These are phyloP conservation scores for Vitis amurensis DNA, from an alignment of 164 flowering plant genomes.

Conservation along the genomic window DNA sequence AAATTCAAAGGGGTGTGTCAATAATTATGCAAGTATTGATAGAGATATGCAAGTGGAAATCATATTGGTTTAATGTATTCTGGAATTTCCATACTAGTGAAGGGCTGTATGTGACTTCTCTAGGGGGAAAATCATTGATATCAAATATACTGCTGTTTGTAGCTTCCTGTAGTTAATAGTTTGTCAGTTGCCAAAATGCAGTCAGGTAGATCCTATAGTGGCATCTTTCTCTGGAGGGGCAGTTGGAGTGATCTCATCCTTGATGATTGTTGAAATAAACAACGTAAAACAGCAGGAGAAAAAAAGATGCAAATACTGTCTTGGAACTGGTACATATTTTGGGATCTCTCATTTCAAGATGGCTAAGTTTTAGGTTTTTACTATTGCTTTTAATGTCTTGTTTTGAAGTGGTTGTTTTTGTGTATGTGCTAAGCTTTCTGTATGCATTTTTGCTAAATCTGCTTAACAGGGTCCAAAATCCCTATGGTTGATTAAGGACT, in stretches of 20 bases:
- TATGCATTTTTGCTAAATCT: too few species aligned
- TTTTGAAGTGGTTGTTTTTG: too few species aligned
- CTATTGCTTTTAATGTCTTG: too few species aligned
- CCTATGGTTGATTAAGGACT: background rate
- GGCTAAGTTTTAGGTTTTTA: too few species aligned
- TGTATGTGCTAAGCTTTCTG: background rate
- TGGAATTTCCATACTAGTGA: too few species aligned
- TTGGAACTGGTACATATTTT: constrained; percentile 75
- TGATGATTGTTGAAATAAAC: constrained; percentile 97
- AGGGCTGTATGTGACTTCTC: background rate
- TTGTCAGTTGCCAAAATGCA: constrained; percentile 31
- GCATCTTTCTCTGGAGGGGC: constrained; percentile 99
- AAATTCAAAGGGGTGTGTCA: background rate
- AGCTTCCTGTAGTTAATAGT: background rate
- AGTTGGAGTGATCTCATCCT: constrained; percentile 93
- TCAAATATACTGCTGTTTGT: background rate
- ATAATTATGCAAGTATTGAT: background rate
- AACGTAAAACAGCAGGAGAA: constrained; percentile 96
- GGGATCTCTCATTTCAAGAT: background rate
- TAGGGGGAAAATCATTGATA: background rate
- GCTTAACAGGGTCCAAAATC: background rate
- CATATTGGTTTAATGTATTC: background rate
- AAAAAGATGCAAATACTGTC: constrained; percentile 95
- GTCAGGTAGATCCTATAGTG: constrained; percentile 98
- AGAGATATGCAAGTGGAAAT: background rate